Percentiles rank a stretch among this genome's conserved stretches.
Evolutionary conservation across 2,329 filamentous ascomycete genomes (phyloP).

Genomic region (Talaromyces sp.): DNA sequence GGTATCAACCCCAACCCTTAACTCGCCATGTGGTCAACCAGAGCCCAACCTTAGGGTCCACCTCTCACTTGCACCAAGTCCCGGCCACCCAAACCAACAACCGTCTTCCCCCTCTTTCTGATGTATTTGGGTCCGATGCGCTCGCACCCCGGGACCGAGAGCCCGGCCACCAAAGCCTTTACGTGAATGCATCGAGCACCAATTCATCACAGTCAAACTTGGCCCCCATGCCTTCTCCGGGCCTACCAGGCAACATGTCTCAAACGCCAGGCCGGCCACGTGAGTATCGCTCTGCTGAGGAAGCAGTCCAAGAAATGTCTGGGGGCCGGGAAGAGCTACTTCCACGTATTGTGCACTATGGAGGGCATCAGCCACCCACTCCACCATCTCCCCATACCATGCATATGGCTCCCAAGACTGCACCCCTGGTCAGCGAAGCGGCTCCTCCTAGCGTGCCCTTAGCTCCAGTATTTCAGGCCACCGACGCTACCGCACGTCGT

Average conservation of each 20-base stretch:
- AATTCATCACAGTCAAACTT: conserved; percentile 67
- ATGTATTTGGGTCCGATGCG: conserved; percentile 83
- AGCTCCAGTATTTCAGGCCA: conserved; percentile 49
- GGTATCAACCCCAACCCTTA: conserved; percentile 75
- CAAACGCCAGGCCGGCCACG: conserved; percentile 66
- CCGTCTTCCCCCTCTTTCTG: conserved; percentile 87
- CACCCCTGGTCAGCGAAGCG: conserved; percentile 42
- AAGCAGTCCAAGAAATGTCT: conserved; percentile 86
- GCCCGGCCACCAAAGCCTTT: conserved; percentile 37
- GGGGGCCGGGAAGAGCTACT: conserved; percentile 90
- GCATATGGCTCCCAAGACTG: conserved; percentile 34
- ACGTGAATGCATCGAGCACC: conserved; percentile 63
- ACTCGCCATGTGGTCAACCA: conserved; percentile 80
- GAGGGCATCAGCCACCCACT: conserved; percentile 88
- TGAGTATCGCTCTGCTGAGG: conserved; percentile 94
- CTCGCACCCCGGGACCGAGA: conserved; percentile 53
- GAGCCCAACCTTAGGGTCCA: conserved; percentile 78
- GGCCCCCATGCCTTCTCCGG: conserved; percentile 75
- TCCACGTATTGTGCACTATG: conserved; percentile 93
- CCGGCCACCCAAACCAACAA: conserved; percentile 88
- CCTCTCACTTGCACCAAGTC: conserved; percentile 87
- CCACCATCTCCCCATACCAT: conserved; percentile 69
- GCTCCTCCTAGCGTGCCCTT: conserved; percentile 68
- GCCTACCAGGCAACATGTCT: conserved; percentile 61
- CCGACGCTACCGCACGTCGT: conserved; percentile 57